Evolutionary conservation across 495 filamentous ascomycete species (phyloP).

Genomic region (Beverwykella pulmonaria): DNA sequence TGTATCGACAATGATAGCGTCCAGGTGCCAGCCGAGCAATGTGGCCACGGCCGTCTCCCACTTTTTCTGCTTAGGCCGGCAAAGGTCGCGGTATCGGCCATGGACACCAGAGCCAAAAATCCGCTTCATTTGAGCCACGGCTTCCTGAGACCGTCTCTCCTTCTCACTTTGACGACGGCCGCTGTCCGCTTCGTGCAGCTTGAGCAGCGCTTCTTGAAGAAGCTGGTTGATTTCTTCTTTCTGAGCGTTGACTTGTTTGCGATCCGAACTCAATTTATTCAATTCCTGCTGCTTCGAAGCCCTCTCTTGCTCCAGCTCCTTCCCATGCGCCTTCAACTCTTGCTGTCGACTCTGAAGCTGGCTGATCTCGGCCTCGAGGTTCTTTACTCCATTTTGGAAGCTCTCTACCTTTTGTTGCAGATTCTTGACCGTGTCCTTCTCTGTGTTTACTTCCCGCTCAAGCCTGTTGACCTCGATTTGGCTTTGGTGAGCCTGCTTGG

Average conservation of each 20-base stretch:
- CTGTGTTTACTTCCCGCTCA: constrained; percentile 80
- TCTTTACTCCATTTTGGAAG: constrained; percentile 70
- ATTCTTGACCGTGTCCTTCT: constrained; percentile 83
- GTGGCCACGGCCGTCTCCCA: constrained; percentile 90
- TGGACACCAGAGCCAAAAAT: constrained; percentile 84
- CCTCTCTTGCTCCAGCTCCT: constrained; percentile 73
- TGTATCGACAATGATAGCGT: constrained; percentile 93
- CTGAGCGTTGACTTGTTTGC: constrained; percentile 73
- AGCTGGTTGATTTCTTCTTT: constrained; percentile 90
- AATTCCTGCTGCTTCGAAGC: constrained; percentile 88
- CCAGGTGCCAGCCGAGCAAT: constrained; percentile 88
- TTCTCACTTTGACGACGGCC: constrained; percentile 80
- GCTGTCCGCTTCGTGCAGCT: constrained; percentile 79
- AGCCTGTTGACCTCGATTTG: constrained; percentile 83
- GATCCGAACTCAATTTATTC: constrained; percentile 79
- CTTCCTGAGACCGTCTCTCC: constrained; percentile 74
- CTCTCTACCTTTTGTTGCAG: constrained; percentile 82
- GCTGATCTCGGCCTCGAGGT: constrained; percentile 70
- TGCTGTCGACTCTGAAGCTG: constrained; percentile 69
- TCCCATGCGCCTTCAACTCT: constrained; percentile 60
- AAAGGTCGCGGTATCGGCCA: constrained; percentile 87
- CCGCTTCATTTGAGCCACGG: constrained; percentile 80
- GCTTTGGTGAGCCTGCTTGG: constrained; percentile 77
- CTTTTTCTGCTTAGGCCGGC: constrained; percentile 94
- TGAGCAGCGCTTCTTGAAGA: constrained; percentile 73